Percentiles rank a stretch among this genome's conserved stretches.
Evolutionary conservation across 1,284 basidiomycete genomes (phyloP).

Genomic region (Moniliella sp.): DNA sequence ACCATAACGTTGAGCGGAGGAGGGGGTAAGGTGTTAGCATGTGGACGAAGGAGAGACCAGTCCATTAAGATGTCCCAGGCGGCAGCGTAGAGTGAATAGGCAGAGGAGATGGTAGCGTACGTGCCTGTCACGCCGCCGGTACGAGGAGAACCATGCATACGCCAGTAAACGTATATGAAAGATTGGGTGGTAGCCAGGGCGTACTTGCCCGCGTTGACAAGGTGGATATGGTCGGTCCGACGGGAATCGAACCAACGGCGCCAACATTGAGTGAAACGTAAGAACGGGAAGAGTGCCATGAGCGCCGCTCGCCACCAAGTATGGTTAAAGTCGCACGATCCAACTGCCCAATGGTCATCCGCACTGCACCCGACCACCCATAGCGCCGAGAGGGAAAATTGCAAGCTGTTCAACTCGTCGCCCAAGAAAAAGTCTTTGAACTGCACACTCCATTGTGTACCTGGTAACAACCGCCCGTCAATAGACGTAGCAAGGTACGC

Average conservation of each 20-base stretch:
- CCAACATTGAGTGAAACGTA: slow-evolving; percentile 63
- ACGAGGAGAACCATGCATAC: slow-evolving; percentile 11
- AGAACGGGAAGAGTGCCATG: slow-evolving; percentile 46
- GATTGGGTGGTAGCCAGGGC: slow-evolving; percentile 17
- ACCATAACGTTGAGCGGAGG: slow-evolving; percentile 48
- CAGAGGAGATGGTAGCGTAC: slow-evolving; percentile 44
- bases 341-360: slow-evolving; percentile 18
- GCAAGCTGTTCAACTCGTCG: slow-evolving; percentile 33
- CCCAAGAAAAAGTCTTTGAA: slow-evolving; percentile 33
- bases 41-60: slow-evolving; percentile 12
- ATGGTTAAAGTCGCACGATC: slow-evolving; percentile 12
- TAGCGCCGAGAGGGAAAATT: slow-evolving; percentile 31
- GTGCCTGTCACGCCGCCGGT: neutral
- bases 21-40: slow-evolving; percentile 44
- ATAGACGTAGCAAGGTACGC: slow-evolving; percentile 40
- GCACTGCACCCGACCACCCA: slow-evolving; percentile 52
- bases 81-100: slow-evolving; percentile 51
- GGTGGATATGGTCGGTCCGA: slow-evolving; percentile 45
- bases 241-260: slow-evolving; percentile 61
- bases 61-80: slow-evolving; percentile 50
- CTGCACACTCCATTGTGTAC: slow-evolving; percentile 38
- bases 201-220: slow-evolving; percentile 51
- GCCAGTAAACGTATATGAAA: slow-evolving; percentile 28
- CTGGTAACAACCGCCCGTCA: slow-evolving; percentile 40
- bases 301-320: slow-evolving; percentile 37